Conservation (phyloP, 176 grass and related monocot genomes). For the Aegilops longissima region DNA sequence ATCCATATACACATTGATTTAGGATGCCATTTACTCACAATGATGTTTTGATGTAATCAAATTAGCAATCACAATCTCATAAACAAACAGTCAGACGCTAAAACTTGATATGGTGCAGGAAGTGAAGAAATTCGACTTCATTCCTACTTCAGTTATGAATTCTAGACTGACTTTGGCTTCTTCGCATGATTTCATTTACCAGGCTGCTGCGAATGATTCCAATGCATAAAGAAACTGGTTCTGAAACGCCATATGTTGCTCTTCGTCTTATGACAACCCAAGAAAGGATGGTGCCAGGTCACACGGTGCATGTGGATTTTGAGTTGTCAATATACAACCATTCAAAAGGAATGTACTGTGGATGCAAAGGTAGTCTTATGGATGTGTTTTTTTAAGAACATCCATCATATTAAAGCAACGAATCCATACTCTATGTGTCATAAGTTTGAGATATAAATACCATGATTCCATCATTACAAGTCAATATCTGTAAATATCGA, state of each 20-base stretch:
- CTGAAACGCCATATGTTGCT: constrained; percentile 17
- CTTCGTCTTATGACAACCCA: neutral
- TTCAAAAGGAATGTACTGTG: constrained; percentile 9
- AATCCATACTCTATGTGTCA: neutral
- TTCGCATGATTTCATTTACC: neutral
- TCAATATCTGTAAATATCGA: neutral
- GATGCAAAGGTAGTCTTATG: constrained; percentile 22
- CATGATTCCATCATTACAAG: neutral
- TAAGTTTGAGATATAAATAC: neutral
- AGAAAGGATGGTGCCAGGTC: neutral
- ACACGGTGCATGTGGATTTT: neutral
- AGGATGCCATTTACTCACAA: neutral
- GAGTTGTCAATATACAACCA: constrained; percentile 38
- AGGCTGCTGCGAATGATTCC: constrained; percentile 3
- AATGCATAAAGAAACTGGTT: neutral
- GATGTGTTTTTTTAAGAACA: neutral
- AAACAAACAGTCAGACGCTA: neutral
- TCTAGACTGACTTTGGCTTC: neutral
- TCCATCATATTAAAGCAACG: neutral
- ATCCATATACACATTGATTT: neutral
- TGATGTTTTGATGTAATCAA: neutral
- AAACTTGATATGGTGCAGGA: neutral
- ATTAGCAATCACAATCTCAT: neutral
- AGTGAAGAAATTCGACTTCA: neutral
- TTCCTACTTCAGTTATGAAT: neutral